Evolutionary conservation across 2,329 filamentous ascomycete species (phyloP).

Genomic region (Ophiostoma triangulosporum): DNA sequence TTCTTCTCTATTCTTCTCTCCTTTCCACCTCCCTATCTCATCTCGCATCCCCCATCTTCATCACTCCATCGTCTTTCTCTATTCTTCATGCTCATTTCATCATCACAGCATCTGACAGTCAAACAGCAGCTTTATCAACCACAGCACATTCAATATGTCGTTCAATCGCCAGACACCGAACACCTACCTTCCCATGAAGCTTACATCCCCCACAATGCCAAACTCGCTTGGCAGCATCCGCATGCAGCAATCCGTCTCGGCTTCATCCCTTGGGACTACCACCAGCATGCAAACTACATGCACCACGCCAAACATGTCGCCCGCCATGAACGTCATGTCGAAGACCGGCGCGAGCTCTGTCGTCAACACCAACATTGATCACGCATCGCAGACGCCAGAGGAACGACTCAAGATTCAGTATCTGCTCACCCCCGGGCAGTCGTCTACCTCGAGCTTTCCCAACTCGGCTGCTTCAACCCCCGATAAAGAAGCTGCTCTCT

Average conservation of each 20-base stretch:
- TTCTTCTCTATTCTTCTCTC: background rate
- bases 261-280: background rate
- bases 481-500: background rate
- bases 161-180: background rate
- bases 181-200: background rate
- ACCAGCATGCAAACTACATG: background rate
- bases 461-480: background rate
- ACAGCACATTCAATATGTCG: background rate
- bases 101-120: background rate
- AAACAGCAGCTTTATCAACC: background rate
- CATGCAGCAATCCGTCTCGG: slow-evolving; percentile 13
- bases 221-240: slow-evolving; percentile 3
- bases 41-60: background rate
- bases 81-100: background rate
- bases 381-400: background rate
- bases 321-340: background rate
- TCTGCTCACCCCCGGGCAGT: background rate
- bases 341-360: background rate
- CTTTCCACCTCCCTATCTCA: background rate
- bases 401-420: background rate
- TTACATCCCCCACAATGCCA: background rate
- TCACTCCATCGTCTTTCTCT: no score
- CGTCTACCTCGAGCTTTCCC: background rate
- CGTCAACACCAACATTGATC: background rate
- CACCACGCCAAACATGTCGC: background rate